Conservation (phyloP, 192 early-diverging fungal genomes). For the Coemansia sp. region DNA sequence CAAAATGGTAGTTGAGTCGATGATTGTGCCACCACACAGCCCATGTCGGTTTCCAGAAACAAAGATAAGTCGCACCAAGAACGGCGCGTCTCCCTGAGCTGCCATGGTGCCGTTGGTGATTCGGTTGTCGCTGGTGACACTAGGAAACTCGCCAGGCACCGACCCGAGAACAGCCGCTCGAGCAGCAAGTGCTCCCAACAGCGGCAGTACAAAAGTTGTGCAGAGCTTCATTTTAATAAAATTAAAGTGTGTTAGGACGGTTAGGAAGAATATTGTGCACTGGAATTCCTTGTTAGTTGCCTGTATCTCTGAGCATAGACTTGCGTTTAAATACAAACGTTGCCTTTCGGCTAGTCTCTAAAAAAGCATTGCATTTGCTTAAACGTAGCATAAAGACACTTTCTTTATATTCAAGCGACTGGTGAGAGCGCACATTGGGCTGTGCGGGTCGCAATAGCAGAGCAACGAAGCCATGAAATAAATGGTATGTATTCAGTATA, state of each 20-base stretch:
- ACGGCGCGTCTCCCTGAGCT: slow-evolving; percentile 30
- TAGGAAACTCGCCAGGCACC: neutral
- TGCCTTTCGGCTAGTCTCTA: neutral
- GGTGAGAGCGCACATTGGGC: slow-evolving; percentile 3
- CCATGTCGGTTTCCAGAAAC: slow-evolving; percentile 5
- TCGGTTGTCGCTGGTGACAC: slow-evolving; percentile 17
- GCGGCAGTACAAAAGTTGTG: neutral
- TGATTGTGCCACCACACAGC: slow-evolving; percentile 48
- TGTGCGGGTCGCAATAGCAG: neutral
- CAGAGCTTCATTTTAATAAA: neutral
- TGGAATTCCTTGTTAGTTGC: neutral
- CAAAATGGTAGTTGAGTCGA: slow-evolving; percentile 35
- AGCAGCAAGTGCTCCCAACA: neutral
- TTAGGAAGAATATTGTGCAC: neutral
- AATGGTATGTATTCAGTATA: neutral
- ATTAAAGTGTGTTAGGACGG: neutral
- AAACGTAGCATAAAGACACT: too few relatives aligned
- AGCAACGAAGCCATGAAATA: neutral
- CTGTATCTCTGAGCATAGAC: neutral
- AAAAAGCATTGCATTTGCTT: neutral
- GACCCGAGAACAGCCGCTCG: neutral
- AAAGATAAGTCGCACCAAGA: slow-evolving; percentile 21
- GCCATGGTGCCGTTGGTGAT: slow-evolving; percentile 48
- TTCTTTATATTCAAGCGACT: neutral
- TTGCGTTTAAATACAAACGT: neutral